Evolutionary conservation across 495 filamentous ascomycete genomes (phyloP).

Genomic region (Trichoderma reesei): DNA sequence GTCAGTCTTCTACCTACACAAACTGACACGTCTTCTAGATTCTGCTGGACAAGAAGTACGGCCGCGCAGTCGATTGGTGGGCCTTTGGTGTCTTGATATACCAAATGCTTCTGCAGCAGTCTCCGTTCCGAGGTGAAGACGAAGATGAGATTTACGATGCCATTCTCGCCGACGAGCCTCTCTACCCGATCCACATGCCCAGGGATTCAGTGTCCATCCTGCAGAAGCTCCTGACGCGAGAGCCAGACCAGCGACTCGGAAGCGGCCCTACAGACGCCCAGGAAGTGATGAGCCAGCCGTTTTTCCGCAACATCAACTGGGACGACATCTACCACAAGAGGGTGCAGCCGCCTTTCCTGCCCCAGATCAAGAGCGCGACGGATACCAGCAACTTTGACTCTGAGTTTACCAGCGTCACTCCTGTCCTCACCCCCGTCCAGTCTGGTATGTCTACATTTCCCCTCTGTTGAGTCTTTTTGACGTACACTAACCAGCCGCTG

Average conservation of each 20-base stretch:
- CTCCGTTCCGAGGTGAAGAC: slow-evolving; percentile 96
- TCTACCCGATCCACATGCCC: slow-evolving; percentile 99
- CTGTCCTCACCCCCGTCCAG: slow-evolving; percentile 92
- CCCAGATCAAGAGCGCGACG: slow-evolving; percentile 77
- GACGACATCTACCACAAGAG: slow-evolving; percentile 96
- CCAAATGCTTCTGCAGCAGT: slow-evolving; percentile 98
- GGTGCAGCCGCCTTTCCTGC: slow-evolving; percentile 78
- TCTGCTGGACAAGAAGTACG: slow-evolving; percentile 96
- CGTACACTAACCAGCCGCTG: slow-evolving; percentile 4
- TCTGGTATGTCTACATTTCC: slow-evolving; percentile 57
- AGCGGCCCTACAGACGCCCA: slow-evolving; percentile 96
- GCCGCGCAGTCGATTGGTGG: slow-evolving; percentile 99
- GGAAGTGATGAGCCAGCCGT: slow-evolving; percentile 97
- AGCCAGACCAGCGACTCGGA: slow-evolving; percentile 85
- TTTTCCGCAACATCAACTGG: slow-evolving; percentile 97
- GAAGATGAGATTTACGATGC: slow-evolving; percentile 99
- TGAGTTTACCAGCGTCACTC: slow-evolving; percentile 97
- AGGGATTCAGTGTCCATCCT: slow-evolving; percentile 95
- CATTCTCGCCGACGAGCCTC: slow-evolving; percentile 92
- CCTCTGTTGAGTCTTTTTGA: not conserved
- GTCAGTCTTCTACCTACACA: not conserved
- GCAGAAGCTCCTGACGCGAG: slow-evolving; percentile 92
- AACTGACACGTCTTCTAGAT: slow-evolving; percentile 48
- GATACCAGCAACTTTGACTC: slow-evolving; percentile 99
- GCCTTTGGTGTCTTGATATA: slow-evolving; percentile 99